These are phyloP conservation scores for Aquilaria sinensis DNA, from an alignment of 345 rosid species.

Conservation along the genomic window DNA sequence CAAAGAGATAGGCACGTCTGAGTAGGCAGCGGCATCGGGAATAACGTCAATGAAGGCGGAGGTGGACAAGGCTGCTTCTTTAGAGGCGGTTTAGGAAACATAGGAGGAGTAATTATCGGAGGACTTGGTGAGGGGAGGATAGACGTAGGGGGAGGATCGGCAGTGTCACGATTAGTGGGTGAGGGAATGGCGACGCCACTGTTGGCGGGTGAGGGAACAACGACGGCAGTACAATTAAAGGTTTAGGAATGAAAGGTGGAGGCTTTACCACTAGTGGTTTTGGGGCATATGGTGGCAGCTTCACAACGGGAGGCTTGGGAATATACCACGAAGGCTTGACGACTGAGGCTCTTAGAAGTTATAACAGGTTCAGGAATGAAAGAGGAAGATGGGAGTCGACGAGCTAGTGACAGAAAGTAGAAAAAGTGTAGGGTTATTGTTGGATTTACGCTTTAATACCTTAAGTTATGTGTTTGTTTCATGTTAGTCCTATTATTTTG, in stretches of 20 bases:
- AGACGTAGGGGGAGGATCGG: conserved; percentile 15
- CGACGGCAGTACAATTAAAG: background rate
- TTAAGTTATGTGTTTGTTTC: no score
- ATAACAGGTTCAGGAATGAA: no score
- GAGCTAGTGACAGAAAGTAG: no score
- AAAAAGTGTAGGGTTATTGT: no score
- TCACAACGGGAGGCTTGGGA: conserved; percentile 2
- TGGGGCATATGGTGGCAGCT: conserved; percentile 18
- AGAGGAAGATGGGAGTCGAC: no score
- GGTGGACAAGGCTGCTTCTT: conserved; percentile 37
- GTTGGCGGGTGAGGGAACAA: conserved; percentile 24
- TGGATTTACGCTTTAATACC: no score
- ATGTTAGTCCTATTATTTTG: no score
- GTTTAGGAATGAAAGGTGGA: conserved; percentile 4
- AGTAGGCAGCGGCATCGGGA: conserved; percentile 29
- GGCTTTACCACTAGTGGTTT: conserved; percentile 17
- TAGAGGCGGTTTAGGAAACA: conserved; percentile 24
- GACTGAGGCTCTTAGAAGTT: background rate
- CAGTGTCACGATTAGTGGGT: conserved; percentile 16
- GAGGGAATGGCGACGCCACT: background rate
- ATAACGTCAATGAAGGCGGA: conserved; percentile 28
- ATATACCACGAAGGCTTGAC: background rate
- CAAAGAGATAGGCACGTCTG: conserved; percentile 43
- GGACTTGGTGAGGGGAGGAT: conserved; percentile 24
- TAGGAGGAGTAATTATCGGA: conserved; percentile 13